Evolutionary conservation across 495 filamentous ascomycete genomes (phyloP).

Genomic region (Penicillium waksmanii): DNA sequence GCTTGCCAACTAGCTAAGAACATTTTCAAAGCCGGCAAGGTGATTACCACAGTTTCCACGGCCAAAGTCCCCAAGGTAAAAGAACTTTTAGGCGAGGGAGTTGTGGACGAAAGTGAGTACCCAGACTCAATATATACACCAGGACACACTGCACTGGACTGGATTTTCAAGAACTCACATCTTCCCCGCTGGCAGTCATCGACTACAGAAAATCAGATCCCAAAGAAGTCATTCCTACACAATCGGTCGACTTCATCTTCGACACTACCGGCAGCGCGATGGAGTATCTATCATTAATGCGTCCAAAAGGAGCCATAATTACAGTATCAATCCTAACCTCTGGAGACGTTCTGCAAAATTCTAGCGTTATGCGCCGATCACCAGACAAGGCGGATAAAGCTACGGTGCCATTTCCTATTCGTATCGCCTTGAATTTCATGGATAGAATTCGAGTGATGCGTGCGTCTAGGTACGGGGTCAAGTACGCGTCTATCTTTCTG

Average conservation of each 20-base stretch:
- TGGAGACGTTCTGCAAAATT: slow-evolving; percentile 19
- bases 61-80: slow-evolving; percentile 52
- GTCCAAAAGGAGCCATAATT: slow-evolving; percentile 28
- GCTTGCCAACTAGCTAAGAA: slow-evolving; percentile 58
- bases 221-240: slow-evolving; percentile 39
- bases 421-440: slow-evolving; percentile 34
- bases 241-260: slow-evolving; percentile 55
- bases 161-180: slow-evolving; percentile 24
- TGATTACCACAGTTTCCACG: slow-evolving; percentile 59
- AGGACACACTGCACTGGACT: too few species aligned
- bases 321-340: slow-evolving; percentile 19
- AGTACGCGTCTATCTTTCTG: slow-evolving; percentile 44
- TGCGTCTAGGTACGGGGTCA: slow-evolving; percentile 39
- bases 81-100: slow-evolving; percentile 38
- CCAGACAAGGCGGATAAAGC: slow-evolving; percentile 16
- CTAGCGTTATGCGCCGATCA: slow-evolving; percentile 25
- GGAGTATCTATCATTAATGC: slow-evolving; percentile 40
- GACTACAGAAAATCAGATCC: slow-evolving; percentile 54
- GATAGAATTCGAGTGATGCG: slow-evolving; percentile 33
- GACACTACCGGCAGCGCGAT: slow-evolving; percentile 48
- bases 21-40: slow-evolving; percentile 50
- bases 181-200: slow-evolving; percentile 32
- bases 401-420: slow-evolving; percentile 34
- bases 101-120: slow-evolving; percentile 36
- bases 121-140: not conserved